phyloP scores from a whole-genome alignment of 441 rosid genomes.

The Croton laevigatus region DNA sequence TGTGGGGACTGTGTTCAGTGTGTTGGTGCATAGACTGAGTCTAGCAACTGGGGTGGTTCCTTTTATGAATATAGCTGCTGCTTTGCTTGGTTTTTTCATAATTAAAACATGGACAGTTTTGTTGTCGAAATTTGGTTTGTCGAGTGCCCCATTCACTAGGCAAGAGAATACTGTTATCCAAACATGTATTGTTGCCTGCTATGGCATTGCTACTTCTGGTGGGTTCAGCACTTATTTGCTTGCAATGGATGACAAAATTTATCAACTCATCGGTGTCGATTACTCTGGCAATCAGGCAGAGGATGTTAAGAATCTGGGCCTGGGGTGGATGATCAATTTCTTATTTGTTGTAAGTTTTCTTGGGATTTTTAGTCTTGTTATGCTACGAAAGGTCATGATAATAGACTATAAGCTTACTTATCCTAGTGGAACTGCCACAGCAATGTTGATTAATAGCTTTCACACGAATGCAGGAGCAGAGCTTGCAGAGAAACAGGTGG shows the following conservation, averaged over 20 bases:
- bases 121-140: slow-evolving; percentile 52
- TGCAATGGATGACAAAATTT: slow-evolving; percentile 85
- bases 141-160: slow-evolving; percentile 60
- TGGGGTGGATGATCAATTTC: slow-evolving; percentile 23
- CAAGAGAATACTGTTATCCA: slow-evolving; percentile 88
- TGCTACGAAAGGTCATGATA: slow-evolving; percentile 18
- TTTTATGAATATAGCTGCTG: slow-evolving; percentile 72
- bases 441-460: slow-evolving; percentile 39
- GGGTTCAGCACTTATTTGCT: slow-evolving; percentile 82
- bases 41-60: slow-evolving; percentile 83
- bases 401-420: slow-evolving; percentile 84
- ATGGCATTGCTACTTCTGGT: slow-evolving; percentile 84
- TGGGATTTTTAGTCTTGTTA: slow-evolving; percentile 18
- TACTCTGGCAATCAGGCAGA: slow-evolving; percentile 68
- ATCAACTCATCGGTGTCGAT: slow-evolving; percentile 68
- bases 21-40: slow-evolving; percentile 81
- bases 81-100: slow-evolving; percentile 77
- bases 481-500: slow-evolving; percentile 22
- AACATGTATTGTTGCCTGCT: slow-evolving; percentile 94
- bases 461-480: slow-evolving; percentile 16
- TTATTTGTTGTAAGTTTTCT: slow-evolving; percentile 19
- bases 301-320: slow-evolving; percentile 63
- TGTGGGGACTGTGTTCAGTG: slow-evolving; percentile 65
- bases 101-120: slow-evolving; percentile 78
- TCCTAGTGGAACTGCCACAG: slow-evolving; percentile 97